These are phyloP conservation scores for Malus hybrid DNA, from an alignment of 331 rosid genomes.

Conservation along the genomic window DNA sequence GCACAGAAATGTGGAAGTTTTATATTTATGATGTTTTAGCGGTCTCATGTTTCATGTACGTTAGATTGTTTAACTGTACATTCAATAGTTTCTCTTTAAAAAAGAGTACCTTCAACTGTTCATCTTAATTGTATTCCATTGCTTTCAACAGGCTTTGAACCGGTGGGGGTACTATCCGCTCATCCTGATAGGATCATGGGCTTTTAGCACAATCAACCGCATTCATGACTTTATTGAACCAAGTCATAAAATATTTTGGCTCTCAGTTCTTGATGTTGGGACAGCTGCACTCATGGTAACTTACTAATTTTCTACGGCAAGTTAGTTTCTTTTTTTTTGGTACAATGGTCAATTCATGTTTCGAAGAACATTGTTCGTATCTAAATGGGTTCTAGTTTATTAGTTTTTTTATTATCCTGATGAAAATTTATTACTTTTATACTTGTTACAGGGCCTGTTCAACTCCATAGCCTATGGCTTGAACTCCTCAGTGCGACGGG, in stretches of 20 bases:
- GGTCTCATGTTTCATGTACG: too few species aligned
- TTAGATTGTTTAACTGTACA: too few species aligned
- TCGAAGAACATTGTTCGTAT: neutral
- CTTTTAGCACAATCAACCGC: conserved; percentile 89
- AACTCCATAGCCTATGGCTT: conserved; percentile 97
- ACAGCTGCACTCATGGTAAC: conserved; percentile 89
- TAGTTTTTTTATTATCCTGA: neutral
- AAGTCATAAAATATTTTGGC: conserved; percentile 83
- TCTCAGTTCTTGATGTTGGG: conserved; percentile 86
- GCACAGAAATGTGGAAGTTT: too few species aligned
- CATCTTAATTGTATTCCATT: neutral
- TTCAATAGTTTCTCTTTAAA: too few species aligned
- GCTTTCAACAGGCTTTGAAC: conserved; percentile 58
- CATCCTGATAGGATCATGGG: conserved; percentile 90
- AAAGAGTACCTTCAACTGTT: too few species aligned
- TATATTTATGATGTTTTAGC: too few species aligned
- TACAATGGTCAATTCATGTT: neutral
- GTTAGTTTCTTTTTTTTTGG: neutral
- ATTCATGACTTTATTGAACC: conserved; percentile 93
- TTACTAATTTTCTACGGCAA: neutral
- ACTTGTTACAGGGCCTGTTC: conserved; percentile 69
- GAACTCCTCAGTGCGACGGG: conserved; percentile 90
- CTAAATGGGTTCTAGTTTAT: neutral
- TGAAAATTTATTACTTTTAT: neutral
- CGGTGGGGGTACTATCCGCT: conserved; percentile 98